Conservation (phyloP, 345 rosid genomes). For the Euphorbia lathyris region DNA sequence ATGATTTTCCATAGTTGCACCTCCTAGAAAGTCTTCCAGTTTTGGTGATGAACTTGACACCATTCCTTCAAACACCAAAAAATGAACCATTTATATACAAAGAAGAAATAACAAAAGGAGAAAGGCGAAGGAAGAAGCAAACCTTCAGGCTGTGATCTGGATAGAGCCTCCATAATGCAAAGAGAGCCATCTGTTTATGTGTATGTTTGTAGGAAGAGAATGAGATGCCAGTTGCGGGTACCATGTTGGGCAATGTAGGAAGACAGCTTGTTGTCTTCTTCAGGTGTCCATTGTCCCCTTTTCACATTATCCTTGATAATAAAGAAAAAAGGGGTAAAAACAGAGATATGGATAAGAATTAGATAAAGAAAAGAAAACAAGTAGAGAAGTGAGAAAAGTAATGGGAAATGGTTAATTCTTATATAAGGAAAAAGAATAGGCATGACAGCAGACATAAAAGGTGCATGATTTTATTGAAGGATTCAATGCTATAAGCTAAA, state of each 20-base stretch:
- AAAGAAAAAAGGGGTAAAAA: conserved; percentile 32
- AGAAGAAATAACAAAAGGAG: not conserved
- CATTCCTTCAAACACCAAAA: too few relatives aligned
- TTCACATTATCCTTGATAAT: conserved; percentile 91
- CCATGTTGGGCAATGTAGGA: conserved; percentile 92
- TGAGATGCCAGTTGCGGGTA: conserved; percentile 92
- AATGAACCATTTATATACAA: not conserved
- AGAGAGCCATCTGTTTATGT: conserved; percentile 88
- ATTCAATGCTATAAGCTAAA: too few relatives aligned
- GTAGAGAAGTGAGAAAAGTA: conserved; percentile 23
- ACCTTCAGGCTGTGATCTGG: conserved; percentile 61
- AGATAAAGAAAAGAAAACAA: not conserved
- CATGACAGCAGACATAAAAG: conserved; percentile 38
- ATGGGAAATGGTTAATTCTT: conserved; percentile 24
- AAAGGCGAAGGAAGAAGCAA: not conserved
- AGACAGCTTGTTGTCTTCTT: conserved; percentile 92
- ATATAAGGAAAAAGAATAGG: conserved; percentile 11
- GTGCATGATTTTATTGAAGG: conserved; percentile 85
- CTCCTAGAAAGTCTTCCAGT: too few relatives aligned
- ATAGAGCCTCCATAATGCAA: conserved; percentile 70
- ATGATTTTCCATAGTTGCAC: too few relatives aligned
- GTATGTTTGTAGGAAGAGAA: too few relatives aligned
- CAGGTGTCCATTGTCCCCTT: conserved; percentile 98
- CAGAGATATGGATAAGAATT: not conserved
- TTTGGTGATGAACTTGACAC: too few relatives aligned